Evolutionary conservation across 1,284 basidiomycete species (phyloP).

Genomic region (Apiotrichum brassicae): DNA sequence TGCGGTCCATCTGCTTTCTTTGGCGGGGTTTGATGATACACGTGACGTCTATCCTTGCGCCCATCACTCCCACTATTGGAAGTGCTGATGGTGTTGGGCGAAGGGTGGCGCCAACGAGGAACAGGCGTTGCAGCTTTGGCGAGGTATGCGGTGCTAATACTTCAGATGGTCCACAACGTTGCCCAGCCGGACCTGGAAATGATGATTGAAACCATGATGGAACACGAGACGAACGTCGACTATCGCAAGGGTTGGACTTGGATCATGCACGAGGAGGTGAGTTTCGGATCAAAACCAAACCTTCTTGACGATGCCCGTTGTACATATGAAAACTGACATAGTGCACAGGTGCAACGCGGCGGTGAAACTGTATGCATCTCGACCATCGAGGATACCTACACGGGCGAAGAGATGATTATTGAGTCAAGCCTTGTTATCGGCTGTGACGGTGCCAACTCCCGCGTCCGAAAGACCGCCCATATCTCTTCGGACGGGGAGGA

Average conservation of each 20-base stretch:
- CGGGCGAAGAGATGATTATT: constrained; percentile 16
- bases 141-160: not conserved
- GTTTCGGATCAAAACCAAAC: too few relatives aligned
- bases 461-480: constrained; percentile 16
- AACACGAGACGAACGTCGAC: constrained; percentile 15
- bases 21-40: too few relatives aligned
- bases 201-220: constrained; percentile 14
- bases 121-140: too few relatives aligned
- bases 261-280: constrained; percentile 18
- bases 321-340: too few relatives aligned
- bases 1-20: too few relatives aligned
- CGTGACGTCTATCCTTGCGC: too few relatives aligned
- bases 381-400: constrained; percentile 22
- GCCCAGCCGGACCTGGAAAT: constrained; percentile 26
- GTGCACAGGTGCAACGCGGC: constrained; percentile 3
- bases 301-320: too few relatives aligned
- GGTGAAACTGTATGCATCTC: constrained; percentile 13
- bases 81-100: too few relatives aligned
- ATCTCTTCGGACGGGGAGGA: constrained; percentile 24
- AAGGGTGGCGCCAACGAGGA: too few relatives aligned
- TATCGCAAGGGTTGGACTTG: constrained; percentile 25
- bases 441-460: constrained; percentile 25
- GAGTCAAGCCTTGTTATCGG: constrained; percentile 20
- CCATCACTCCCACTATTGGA: too few relatives aligned
- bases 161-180: constrained; percentile 27